Conservation (phyloP, 768 basidiomycete genomes). For the Leucocoprinus leucothites region DNA sequence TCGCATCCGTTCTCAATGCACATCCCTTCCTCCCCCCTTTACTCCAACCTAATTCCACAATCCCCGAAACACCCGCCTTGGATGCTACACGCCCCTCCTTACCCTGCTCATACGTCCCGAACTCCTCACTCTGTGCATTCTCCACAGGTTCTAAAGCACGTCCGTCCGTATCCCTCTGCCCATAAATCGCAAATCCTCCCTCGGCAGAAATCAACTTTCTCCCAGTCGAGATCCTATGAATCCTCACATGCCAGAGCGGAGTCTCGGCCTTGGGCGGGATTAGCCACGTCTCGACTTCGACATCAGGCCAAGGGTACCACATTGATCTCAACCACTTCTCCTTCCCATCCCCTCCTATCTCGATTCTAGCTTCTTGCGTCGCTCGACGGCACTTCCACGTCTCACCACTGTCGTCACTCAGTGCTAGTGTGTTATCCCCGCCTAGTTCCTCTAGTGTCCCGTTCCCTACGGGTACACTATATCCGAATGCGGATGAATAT, state of each 20-base stretch:
- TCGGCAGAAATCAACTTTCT: conserved; percentile 58
- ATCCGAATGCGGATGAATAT: conserved; percentile 77
- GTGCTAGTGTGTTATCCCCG: conserved; percentile 66
- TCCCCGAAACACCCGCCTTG: conserved; percentile 59
- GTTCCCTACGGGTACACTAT: conserved; percentile 67
- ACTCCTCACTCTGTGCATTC: conserved; percentile 30
- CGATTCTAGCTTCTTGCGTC: conserved; percentile 58
- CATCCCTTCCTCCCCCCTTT: conserved; percentile 25
- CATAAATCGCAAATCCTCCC: conserved; percentile 70
- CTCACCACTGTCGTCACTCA: conserved; percentile 70
- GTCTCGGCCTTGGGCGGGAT: conserved; percentile 56
- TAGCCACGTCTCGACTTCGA: conserved; percentile 73
- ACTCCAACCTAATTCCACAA: conserved; percentile 45
- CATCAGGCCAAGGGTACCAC: conserved; percentile 76
- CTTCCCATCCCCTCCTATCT: conserved; percentile 36
- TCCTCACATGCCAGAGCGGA: conserved; percentile 67
- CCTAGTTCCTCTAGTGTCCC: conserved; percentile 69
- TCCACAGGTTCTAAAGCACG: conserved; percentile 48
- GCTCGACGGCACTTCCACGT: conserved; percentile 68
- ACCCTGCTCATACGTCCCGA: conserved; percentile 48
- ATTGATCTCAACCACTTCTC: conserved; percentile 57
- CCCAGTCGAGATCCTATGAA: conserved; percentile 57
- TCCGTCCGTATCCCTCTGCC: conserved; percentile 54
- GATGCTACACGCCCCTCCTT: conserved; percentile 52
- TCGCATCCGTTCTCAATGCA: conserved; percentile 67